Conservation (phyloP, 2,329 filamentous ascomycete species). For the Apiospora malaysiana region DNA sequence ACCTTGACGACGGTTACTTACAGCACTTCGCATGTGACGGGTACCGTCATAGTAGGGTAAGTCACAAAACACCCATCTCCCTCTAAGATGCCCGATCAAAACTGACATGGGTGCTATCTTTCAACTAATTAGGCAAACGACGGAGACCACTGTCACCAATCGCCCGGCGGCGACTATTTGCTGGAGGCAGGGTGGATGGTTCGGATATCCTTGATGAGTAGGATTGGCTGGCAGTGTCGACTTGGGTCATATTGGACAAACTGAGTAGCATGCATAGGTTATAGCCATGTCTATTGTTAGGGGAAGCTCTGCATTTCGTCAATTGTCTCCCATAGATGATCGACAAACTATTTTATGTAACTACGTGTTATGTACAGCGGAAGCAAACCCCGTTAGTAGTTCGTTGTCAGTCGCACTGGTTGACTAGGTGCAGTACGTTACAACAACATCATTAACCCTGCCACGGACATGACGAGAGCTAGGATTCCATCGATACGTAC, state of each 20-base stretch:
- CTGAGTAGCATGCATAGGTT: too few relatives aligned
- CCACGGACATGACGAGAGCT: not conserved
- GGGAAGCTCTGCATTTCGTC: too few relatives aligned
- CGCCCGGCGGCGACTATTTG: slow-evolving; percentile 43
- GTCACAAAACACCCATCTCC: slow-evolving; percentile 23
- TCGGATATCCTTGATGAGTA: not conserved
- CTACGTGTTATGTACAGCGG: too few relatives aligned
- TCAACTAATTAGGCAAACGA: slow-evolving; percentile 36
- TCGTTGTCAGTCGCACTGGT: too few relatives aligned
- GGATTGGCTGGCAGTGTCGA: not conserved
- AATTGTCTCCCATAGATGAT: too few relatives aligned
- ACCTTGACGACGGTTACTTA: slow-evolving; percentile 45
- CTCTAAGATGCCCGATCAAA: not conserved
- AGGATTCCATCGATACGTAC: not conserved
- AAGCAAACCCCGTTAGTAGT: too few relatives aligned
- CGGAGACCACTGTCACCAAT: slow-evolving; percentile 42
- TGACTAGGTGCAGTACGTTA: not conserved
- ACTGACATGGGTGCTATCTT: not conserved
- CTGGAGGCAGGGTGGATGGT: slow-evolving; percentile 44
- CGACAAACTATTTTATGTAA: too few relatives aligned
- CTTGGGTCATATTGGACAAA: not conserved
- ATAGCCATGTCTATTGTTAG: too few relatives aligned
- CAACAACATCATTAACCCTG: not conserved
- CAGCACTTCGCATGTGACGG: slow-evolving; percentile 40
- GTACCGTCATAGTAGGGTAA: slow-evolving; percentile 46